Base-by-base conservation (phyloP, 2,329 filamentous ascomycete species). In the Exophiala spinifera region DNA sequence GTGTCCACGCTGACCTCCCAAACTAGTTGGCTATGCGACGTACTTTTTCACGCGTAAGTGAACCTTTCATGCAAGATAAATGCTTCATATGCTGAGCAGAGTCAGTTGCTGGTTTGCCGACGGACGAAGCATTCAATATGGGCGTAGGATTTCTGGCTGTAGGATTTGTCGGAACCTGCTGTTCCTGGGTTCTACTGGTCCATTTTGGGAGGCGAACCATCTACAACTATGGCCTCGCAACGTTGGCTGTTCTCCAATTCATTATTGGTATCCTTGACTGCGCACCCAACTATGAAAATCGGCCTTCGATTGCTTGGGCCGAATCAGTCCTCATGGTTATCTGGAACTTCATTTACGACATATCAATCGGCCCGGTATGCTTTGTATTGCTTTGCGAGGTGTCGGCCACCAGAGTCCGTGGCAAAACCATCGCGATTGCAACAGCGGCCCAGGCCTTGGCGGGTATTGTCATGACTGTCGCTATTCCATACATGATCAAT, bases 331-430 rank as follows among this genome's bases (percentile, higher is more conserved):
- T 70, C 31, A 71, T 69, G 49, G 63, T 75, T 4, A 63, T 74
- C 28, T 75, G 70, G 62, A 67, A 70, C 20, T 70, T 74, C 53
- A 63, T 72, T 4, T 76, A 74, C 59, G 68, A 69, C 47, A 48
- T 61, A 31, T 74, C 71, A 0, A 67, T 76, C 39, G 74, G 74
- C 1, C 69, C 72, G 2, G 65, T 75, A 43, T 70, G 68, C 47
- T 81, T 79, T 34, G 73, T 74, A 39, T 69, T 77, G 37, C 70
- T 76, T 1, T 75, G 75, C 8, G 78, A 78, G 62, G 78, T 65
- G 15, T 73, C 68, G 1, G 75, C 74, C 19, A 44, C 42, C 1
- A 62, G 64, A 7, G 64, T 76, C 3, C 68, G 73, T 0, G 72
- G 73, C 55, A 74, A 74, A 43, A 80, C 77, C 19, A 79, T 66